Base-by-base conservation (phyloP, 495 filamentous ascomycete species). In the Neurospora tetrasperma region DNA sequence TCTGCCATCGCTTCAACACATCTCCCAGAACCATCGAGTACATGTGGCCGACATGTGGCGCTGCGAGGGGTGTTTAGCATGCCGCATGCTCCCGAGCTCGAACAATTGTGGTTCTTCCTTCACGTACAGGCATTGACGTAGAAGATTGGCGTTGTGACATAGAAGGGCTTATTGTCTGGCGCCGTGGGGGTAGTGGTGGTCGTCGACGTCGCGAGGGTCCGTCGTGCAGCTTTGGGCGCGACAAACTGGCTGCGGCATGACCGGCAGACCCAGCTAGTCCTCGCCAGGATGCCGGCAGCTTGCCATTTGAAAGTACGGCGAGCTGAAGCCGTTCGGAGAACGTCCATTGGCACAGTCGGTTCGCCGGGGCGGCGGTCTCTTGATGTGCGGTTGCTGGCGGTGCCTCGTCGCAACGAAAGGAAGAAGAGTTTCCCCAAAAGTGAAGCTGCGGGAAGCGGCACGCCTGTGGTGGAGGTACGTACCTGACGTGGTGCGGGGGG, bases 91-190 rank as follows among this genome's bases (percentile, higher is more conserved):
- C 40, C 43, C n/a, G 59, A 70, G 41, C 20, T 68, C 46, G 16
- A 16, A 31, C 40, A 39, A 4, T 35, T 31, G 14, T 8, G 46
- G 20, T 14, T 68, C 0, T 4, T 39, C 14, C 35, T n/a, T 2
- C 71, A 73, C 84, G 75, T 86, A 96, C 94, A 90, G 31, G 94
- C 93, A 87, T 99, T 99, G 81, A 98, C 96, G 79, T 99, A 99
- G 85, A 98, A 99, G 69, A 99, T 99, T 8, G 96, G 96, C 8
- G 93, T 94, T 4, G 96, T 98, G 76, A 98, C 86, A 87, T 98
- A 98, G 86, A 91, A 98, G 6, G 96, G 94, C 84, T 99, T 98
- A 75, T 86, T 83, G 39, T 27, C 40, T 18, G 76, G 44, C 23
- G 69, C 10, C 14, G 71, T 18, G 27, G 71, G 12, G 44, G 68